Evolutionary conservation across 495 filamentous ascomycete genomes (phyloP).

Genomic region (Durotheca rogersii): DNA sequence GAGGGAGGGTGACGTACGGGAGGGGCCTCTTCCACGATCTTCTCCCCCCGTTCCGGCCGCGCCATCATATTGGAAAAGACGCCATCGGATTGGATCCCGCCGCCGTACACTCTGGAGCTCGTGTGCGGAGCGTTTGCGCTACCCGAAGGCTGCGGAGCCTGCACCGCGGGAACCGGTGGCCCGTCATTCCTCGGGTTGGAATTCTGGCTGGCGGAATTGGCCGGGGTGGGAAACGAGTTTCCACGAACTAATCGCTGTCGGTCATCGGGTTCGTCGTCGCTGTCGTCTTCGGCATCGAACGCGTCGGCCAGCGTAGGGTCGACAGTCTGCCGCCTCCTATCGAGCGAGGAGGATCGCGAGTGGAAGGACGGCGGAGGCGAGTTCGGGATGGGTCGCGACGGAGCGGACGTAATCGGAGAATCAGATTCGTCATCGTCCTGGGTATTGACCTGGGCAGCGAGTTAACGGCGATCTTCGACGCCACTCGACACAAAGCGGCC

Average conservation of each 20-base stretch:
- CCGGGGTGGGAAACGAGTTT: conserved; percentile 48
- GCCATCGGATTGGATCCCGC: conserved; percentile 75
- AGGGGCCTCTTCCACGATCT: conserved; percentile 80
- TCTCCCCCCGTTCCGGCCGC: conserved; percentile 84
- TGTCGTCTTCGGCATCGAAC: conserved; percentile 76
- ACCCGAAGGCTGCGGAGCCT: conserved; percentile 21
- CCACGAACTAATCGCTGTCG: conserved; percentile 81
- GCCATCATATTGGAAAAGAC: conserved; percentile 95
- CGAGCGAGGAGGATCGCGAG: conserved; percentile 75
- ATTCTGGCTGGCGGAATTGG: conserved; percentile 12
- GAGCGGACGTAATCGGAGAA: conserved; percentile 36
- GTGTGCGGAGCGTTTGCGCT: conserved; percentile 37
- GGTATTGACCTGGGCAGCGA: conserved; percentile 43
- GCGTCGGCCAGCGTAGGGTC: conserved; percentile 84
- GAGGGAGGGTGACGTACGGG: conserved; percentile 63
- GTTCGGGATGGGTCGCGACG: conserved; percentile 58
- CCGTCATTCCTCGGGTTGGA: conserved; percentile 14
- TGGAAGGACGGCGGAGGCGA: conserved; percentile 95
- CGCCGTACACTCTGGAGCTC: conserved; percentile 56
- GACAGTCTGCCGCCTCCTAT: conserved; percentile 55
- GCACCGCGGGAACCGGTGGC: conserved; percentile 14
- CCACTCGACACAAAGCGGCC: conserved; percentile 36
- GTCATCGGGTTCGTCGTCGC: conserved; percentile 76
- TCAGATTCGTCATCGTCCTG: conserved; percentile 50
- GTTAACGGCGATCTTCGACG: conserved; percentile 1